Evolutionary conservation across 257 asterid species (phyloP).

Genomic region (Linaria vulgaris): DNA sequence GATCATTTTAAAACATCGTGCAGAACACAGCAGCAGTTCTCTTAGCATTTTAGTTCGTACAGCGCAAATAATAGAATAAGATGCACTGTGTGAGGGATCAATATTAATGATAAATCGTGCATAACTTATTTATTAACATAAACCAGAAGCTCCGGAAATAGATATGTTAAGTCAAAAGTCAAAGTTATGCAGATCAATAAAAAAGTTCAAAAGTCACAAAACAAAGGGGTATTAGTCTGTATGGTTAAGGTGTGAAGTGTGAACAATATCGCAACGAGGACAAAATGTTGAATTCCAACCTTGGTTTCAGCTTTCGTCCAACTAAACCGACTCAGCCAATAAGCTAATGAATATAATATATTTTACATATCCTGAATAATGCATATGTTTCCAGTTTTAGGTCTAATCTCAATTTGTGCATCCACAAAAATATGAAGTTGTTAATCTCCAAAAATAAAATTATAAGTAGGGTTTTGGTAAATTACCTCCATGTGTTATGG

Average conservation of each 20-base stretch:
- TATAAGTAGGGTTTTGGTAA: too few relatives aligned
- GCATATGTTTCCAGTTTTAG: not conserved
- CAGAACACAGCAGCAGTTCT: conserved; percentile 1
- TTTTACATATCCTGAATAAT: not conserved
- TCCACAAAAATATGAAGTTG: conserved; percentile 2
- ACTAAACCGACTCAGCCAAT: not conserved
- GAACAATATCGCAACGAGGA: too few relatives aligned
- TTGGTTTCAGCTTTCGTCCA: not conserved
- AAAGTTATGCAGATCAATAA: too few relatives aligned
- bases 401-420: not conserved
- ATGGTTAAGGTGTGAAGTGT: too few relatives aligned
- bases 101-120: not conserved
- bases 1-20: conserved; percentile 9
- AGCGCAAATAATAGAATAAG: not conserved
- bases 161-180: too few relatives aligned
- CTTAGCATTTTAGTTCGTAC: conserved; percentile 5
- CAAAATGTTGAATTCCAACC: too few relatives aligned
- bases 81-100: not conserved
- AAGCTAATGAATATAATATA: not conserved
- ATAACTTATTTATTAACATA: not conserved
- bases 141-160: not conserved
- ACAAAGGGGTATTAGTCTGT: too few relatives aligned
- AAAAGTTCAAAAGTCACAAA: too few relatives aligned
- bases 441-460: too few relatives aligned
- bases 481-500: too few relatives aligned